phyloP scores from a whole-genome alignment of 495 filamentous ascomycete genomes.

The Echria macrotheca region DNA sequence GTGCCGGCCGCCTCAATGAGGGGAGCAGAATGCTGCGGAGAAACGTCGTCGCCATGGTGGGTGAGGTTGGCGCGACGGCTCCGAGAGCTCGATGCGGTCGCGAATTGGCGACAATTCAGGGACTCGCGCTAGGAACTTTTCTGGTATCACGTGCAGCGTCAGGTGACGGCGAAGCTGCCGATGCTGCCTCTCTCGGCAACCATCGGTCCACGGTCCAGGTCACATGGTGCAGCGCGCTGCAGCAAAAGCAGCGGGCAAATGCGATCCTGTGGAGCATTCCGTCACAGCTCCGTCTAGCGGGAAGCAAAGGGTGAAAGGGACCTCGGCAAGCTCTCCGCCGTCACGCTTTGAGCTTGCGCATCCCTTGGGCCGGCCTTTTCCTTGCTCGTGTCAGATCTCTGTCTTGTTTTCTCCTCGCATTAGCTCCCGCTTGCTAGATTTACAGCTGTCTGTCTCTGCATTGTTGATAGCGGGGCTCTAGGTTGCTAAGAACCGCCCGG shows the following conservation, averaged over 20 bases:
- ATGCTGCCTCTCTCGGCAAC: conserved; percentile 18
- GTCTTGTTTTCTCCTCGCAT: not conserved
- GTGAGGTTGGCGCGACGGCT: conserved; percentile 10
- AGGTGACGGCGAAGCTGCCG: no score
- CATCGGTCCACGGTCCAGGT: conserved; percentile 11
- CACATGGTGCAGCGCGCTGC: conserved; percentile 11
- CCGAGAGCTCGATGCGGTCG: conserved; percentile 1
- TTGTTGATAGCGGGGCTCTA: no score
- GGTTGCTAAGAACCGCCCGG: no score
- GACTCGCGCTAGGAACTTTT: conserved; percentile 13
- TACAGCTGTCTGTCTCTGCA: no score
- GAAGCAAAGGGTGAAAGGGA: not conserved
- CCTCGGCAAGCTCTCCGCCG: conserved; percentile 5
- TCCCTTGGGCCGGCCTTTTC: conserved; percentile 10
- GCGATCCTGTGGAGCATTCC: not conserved
- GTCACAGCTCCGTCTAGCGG: conserved; percentile 1
- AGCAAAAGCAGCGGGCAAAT: conserved; percentile 4
- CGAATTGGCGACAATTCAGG: not conserved
- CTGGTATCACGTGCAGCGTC: conserved; percentile 22
- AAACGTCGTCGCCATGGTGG: conserved; percentile 26
- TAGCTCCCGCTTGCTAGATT: not conserved
- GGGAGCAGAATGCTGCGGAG: conserved; percentile 25
- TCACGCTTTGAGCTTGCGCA: conserved; percentile 1
- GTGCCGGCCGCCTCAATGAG: conserved; percentile 20
- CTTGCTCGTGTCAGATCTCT: conserved; percentile 5